Percentiles rank a stretch among this genome's conserved stretches.
Conservation (phyloP, 148 eudicot species). For the Rhododendron williamsianum region DNA sequence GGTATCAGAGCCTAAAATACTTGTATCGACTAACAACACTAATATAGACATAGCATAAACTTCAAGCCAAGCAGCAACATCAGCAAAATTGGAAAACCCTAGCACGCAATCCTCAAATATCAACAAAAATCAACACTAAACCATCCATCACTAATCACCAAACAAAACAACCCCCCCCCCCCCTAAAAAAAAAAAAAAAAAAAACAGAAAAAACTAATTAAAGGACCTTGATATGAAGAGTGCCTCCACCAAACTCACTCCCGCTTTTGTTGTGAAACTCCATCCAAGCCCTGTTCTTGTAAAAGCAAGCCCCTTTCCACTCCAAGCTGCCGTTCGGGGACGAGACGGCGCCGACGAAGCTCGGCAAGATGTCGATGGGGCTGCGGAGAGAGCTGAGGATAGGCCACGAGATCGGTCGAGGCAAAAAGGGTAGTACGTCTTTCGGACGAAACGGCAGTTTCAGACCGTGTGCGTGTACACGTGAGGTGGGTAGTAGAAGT, state of each 20-base stretch:
- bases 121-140: background rate
- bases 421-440: constrained; percentile 63
- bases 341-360: constrained; percentile 71
- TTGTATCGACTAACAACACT: background rate
- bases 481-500: background rate
- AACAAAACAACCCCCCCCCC: background rate
- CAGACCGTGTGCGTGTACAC: constrained; percentile 11
- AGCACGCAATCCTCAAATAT: background rate
- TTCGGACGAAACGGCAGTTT: constrained; percentile 48
- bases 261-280: constrained; percentile 75
- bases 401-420: constrained; percentile 63
- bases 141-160: background rate
- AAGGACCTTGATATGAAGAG: constrained; percentile 84
- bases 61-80: background rate
- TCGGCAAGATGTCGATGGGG: constrained; percentile 69
- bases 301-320: constrained; percentile 97
- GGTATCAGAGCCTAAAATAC: background rate
- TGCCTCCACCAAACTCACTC: constrained; percentile 86
- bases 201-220: background rate
- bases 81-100: background rate
- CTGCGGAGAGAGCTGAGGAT: constrained; percentile 47
- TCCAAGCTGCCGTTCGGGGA: constrained; percentile 23
- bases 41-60: background rate
- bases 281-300: constrained; percentile 78
- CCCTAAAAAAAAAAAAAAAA: background rate